phyloP scores from a whole-genome alignment of 176 grass and related monocot genomes.

The Saccharum officinarum region DNA sequence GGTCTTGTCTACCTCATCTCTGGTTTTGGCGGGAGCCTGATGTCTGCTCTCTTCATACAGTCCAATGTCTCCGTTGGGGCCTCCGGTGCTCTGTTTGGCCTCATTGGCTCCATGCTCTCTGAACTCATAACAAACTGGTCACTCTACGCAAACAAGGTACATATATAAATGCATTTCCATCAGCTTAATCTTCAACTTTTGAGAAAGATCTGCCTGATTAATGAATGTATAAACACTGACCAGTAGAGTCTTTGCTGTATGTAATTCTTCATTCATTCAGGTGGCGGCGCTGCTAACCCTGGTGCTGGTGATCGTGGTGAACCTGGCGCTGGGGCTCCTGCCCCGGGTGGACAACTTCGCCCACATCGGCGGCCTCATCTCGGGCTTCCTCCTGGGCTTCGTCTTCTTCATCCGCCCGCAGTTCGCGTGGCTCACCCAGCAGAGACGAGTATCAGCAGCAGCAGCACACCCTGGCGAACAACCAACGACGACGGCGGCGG shows the following conservation, averaged over 20 bases:
- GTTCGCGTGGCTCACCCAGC: constrained; percentile 61
- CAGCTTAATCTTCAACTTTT: too few species aligned
- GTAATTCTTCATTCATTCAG: too few species aligned
- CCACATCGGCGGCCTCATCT: constrained; percentile 87
- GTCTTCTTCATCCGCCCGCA: constrained; percentile 79
- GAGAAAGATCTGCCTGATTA: too few species aligned
- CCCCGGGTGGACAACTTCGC: constrained; percentile 92
- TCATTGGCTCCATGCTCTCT: constrained; percentile 91
- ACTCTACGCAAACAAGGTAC: constrained; percentile 89
- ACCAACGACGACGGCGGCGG: not conserved
- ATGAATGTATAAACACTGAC: too few species aligned
- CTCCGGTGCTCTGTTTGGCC: constrained; percentile 84
- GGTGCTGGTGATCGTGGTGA: constrained; percentile 59
- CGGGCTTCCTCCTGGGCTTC: constrained; percentile 90
- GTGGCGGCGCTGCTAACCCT: constrained; percentile 61
- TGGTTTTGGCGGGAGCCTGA: too few species aligned
- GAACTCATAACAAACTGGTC: constrained; percentile 95
- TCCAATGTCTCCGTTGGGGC: constrained; percentile 82
- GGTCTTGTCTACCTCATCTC: too few species aligned
- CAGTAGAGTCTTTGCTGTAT: too few species aligned
- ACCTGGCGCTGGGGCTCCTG: constrained; percentile 79
- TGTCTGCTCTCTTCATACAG: too few species aligned
- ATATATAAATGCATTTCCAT: not conserved
- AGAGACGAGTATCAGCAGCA: constrained; percentile 15
- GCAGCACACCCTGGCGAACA: not conserved